A percentile compares a stretch with the other conserved stretches of the same genome.
These are phyloP conservation scores for Basipetospora chlamydospora DNA, from an alignment of 2,329 filamentous ascomycete genomes.

Conservation along the genomic window DNA sequence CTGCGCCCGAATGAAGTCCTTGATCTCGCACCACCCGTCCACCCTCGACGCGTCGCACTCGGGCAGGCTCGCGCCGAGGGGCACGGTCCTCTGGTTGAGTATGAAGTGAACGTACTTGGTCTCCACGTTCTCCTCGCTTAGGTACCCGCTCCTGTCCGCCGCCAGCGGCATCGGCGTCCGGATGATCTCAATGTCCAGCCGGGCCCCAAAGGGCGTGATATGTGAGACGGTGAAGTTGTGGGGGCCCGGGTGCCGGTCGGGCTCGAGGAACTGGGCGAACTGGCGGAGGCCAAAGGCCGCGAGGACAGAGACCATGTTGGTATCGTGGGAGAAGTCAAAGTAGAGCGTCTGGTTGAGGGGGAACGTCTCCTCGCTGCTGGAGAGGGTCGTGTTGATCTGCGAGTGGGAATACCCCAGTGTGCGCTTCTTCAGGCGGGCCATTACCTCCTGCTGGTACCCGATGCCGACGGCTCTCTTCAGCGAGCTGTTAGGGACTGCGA, in stretches of 20 bases:
- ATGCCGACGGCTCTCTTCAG: conserved; percentile 60
- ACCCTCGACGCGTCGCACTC: conserved; percentile 46
- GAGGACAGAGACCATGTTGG: conserved; percentile 55
- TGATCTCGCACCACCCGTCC: conserved; percentile 66
- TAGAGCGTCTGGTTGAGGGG: conserved; percentile 60
- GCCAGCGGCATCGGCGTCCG: conserved; percentile 48
- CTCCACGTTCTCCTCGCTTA: conserved; percentile 30
- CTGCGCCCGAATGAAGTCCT: conserved; percentile 50
- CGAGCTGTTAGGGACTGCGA: too few species aligned
- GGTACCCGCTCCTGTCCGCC: conserved; percentile 38
- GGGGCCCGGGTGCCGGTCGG: conserved; percentile 35
- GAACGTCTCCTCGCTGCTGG: conserved; percentile 53
- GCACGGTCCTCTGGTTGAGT: conserved; percentile 59
- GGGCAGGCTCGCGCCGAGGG: conserved; percentile 49
- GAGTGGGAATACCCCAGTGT: conserved; percentile 42
- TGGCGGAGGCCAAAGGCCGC: conserved; percentile 60
- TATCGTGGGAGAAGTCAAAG: conserved; percentile 68
- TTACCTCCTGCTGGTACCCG: conserved; percentile 57
- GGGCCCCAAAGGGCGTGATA: conserved; percentile 56
- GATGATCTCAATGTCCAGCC: conserved; percentile 63
- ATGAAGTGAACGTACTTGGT: conserved; percentile 63
- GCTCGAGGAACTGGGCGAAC: conserved; percentile 45
- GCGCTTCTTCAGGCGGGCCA: conserved; percentile 56
- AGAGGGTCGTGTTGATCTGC: conserved; percentile 55
- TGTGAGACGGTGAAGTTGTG: conserved; percentile 53